These are phyloP conservation scores for Phytophthora cactorum DNA, from an alignment of 352 stramenopile species.

Conservation along the genomic window DNA sequence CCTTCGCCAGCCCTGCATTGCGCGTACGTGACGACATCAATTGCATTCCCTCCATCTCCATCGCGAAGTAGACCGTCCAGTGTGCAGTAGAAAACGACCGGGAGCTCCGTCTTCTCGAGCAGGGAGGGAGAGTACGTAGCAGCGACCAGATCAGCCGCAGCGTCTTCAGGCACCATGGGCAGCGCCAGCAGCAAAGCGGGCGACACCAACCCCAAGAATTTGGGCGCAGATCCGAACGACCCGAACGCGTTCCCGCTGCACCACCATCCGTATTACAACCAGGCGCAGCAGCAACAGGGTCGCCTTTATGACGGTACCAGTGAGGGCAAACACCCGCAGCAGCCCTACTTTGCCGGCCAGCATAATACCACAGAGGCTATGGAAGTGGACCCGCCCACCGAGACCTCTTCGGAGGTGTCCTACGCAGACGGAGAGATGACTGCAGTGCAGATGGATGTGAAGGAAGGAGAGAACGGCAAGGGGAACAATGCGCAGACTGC, in stretches of 20 bases:
- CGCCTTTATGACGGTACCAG: slow-evolving; percentile 5
- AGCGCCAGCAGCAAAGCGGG: slow-evolving; percentile 86
- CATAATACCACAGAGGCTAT: slow-evolving; percentile 54
- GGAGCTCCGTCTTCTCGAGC: slow-evolving; percentile 23
- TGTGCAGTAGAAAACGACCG: slow-evolving; percentile 14
- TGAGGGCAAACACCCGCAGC: slow-evolving; percentile 24
- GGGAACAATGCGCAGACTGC: slow-evolving; percentile 30
- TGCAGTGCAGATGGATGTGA: slow-evolving; percentile 31
- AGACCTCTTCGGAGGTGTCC: slow-evolving; percentile 40
- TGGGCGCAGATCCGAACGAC: slow-evolving; percentile 64
- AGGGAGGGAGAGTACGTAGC: slow-evolving; percentile 16
- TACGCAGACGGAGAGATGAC: slow-evolving; percentile 41
- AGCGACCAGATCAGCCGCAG: slow-evolving; percentile 4
- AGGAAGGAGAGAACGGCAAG: slow-evolving; percentile 37
- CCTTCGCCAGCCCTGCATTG: not conserved
- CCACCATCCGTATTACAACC: slow-evolving; percentile 70
- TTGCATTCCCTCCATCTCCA: not conserved
- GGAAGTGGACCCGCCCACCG: slow-evolving; percentile 65
- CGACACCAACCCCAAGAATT: slow-evolving; percentile 79
- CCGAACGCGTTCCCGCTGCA: slow-evolving; percentile 65
- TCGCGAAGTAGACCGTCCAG: not conserved
- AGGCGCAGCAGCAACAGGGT: slow-evolving; percentile 24
- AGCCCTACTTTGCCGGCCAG: slow-evolving; percentile 28
- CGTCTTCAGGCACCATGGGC: slow-evolving; percentile 52
- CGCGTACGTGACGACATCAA: slow-evolving; percentile 3